These are phyloP conservation scores for Fusarium subglutinans DNA, from an alignment of 2,329 filamentous ascomycete species.

Conservation along the genomic window DNA sequence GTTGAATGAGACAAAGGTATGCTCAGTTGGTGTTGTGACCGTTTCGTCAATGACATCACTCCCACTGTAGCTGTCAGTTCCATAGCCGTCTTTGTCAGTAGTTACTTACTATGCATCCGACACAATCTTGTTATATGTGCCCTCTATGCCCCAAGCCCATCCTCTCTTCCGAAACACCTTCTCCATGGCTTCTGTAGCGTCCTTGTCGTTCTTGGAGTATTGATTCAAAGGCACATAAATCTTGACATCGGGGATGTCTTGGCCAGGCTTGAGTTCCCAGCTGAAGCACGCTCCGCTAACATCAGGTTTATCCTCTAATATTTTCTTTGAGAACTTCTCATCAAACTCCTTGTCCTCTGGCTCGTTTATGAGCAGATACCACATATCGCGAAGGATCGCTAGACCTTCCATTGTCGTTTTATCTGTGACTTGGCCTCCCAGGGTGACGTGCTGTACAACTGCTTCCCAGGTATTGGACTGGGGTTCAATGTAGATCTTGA, in stretches of 20 bases:
- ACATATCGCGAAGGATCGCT: conserved; percentile 33
- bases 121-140: conserved; percentile 20
- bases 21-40: conserved; percentile 1
- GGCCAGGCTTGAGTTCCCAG: conserved; percentile 40
- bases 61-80: conserved; percentile 6
- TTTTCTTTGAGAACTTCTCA: conserved; percentile 18
- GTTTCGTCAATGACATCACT: not conserved
- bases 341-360: conserved; percentile 19
- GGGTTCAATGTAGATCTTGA: conserved; percentile 41
- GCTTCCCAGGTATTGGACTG: conserved; percentile 38
- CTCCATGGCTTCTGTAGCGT: conserved; percentile 8
- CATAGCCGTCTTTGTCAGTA: no score
- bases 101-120: conserved; percentile 14
- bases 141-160: conserved; percentile 22
- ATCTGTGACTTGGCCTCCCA: conserved; percentile 35
- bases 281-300: conserved; percentile 39
- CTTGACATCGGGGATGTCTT: conserved; percentile 38
- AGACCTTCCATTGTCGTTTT: conserved; percentile 35
- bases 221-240: conserved; percentile 42
- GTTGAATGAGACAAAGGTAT: conserved; percentile 22
- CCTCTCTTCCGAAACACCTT: conserved; percentile 22
- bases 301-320: conserved; percentile 12
- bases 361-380: conserved; percentile 42
- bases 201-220: conserved; percentile 26
- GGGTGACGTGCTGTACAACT: conserved; percentile 38